A percentile compares a stretch with the other conserved stretches of the same genome.
Conservation (phyloP, 2,329 filamentous ascomycete species). For the Claviceps sorghi region DNA sequence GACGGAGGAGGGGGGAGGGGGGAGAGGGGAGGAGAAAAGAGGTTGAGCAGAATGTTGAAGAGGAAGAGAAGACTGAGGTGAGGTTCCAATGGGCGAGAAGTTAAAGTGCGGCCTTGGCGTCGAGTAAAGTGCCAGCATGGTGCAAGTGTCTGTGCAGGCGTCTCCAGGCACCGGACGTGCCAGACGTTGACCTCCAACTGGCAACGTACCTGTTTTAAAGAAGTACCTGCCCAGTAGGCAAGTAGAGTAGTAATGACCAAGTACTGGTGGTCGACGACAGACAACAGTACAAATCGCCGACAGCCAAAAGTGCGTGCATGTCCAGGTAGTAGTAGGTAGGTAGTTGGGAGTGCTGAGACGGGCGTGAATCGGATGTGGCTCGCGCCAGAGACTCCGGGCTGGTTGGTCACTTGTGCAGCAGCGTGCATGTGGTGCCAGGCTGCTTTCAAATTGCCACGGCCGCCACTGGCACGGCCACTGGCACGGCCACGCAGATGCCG, state of each 20-base stretch:
- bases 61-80: neutral
- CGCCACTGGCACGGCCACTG: too few relatives aligned
- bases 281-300: too few relatives aligned
- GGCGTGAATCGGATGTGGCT: neutral
- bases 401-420: too few relatives aligned
- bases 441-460: too few relatives aligned
- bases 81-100: constrained; percentile 1
- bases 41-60: neutral
- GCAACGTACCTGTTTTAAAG: too few relatives aligned
- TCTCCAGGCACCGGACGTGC: neutral
- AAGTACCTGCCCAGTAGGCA: too few relatives aligned
- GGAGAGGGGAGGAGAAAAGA: neutral
- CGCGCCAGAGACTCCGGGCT: neutral
- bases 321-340: neutral
- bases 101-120: neutral
- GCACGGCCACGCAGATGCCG: neutral
- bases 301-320: neutral
- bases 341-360: neutral
- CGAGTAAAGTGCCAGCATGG: neutral
- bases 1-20: neutral
- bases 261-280: too few relatives aligned
- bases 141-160: neutral
- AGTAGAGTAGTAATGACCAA: too few relatives aligned
- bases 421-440: too few relatives aligned
- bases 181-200: too few relatives aligned